Percentiles rank a stretch among this genome's conserved stretches.
phyloP scores from a whole-genome alignment of 495 filamentous ascomycete genomes.

The Aspergillus diversus region DNA sequence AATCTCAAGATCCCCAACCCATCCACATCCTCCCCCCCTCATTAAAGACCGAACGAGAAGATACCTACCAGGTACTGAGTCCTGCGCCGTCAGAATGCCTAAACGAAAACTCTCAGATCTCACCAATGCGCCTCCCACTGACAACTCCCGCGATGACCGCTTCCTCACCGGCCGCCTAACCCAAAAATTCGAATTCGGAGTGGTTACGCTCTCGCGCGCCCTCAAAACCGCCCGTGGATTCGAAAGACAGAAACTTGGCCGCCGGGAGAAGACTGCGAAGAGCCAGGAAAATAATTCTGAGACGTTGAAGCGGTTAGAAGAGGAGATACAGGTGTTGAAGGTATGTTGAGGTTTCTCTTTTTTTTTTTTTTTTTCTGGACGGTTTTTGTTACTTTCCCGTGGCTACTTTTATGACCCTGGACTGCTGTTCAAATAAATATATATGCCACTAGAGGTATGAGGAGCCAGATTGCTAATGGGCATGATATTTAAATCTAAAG shows the following conservation, averaged over 20 bases:
- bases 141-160: slow-evolving; percentile 18
- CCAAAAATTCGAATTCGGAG: slow-evolving; percentile 59
- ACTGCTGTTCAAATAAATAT: too few relatives aligned
- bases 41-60: not conserved
- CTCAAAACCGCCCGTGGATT: slow-evolving; percentile 84
- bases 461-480: not conserved
- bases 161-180: slow-evolving; percentile 40
- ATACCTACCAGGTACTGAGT: not conserved
- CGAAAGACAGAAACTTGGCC: slow-evolving; percentile 84
- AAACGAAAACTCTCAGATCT: slow-evolving; percentile 53
- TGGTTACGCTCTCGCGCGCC: slow-evolving; percentile 63
- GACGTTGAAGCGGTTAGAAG: slow-evolving; percentile 60
- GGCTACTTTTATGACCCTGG: too few relatives aligned
- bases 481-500: slow-evolving; percentile 26
- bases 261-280: slow-evolving; percentile 70
- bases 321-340: slow-evolving; percentile 78
- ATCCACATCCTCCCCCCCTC: not conserved
- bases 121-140: slow-evolving; percentile 15
- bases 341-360: slow-evolving; percentile 37
- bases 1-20: not conserved
- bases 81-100: slow-evolving; percentile 35
- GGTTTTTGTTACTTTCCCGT: slow-evolving; percentile 9
- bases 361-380: slow-evolving; percentile 2
- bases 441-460: slow-evolving; percentile 8
- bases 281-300: slow-evolving; percentile 40